Percentiles rank a stretch among this genome's conserved stretches.
Conservation (phyloP, 176 grass and related monocot genomes). For the Hsuehochloa calcarea region DNA sequence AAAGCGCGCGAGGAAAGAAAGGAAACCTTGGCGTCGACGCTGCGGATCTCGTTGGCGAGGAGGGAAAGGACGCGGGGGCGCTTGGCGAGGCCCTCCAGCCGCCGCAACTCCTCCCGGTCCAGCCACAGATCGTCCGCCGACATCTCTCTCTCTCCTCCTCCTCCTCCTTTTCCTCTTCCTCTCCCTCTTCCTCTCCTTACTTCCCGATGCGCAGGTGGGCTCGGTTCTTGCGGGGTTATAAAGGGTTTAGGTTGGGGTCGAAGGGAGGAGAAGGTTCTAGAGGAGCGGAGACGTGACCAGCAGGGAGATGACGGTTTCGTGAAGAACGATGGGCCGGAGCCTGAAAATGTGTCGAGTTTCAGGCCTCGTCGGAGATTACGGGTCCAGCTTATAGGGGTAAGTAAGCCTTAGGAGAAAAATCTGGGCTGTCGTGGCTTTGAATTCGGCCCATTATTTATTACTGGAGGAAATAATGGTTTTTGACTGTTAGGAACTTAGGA, state of each 20-base stretch:
- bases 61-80: conserved; percentile 62
- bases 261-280: conserved; percentile 67
- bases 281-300: neutral
- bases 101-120: conserved; percentile 78
- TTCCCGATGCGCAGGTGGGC: neutral
- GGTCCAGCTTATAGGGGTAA: neutral
- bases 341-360: neutral
- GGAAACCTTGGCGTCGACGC: conserved; percentile 61
- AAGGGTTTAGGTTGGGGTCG: conserved; percentile 31
- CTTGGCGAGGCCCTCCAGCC: conserved; percentile 66
- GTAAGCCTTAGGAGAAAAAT: neutral
- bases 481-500: neutral
- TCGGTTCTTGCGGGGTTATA: neutral
- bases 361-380: neutral
- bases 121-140: conserved; percentile 61
- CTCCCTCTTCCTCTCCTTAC: neutral
- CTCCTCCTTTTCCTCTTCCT: neutral
- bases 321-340: neutral
- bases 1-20: neutral
- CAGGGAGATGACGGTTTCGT: neutral
- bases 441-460: neutral
- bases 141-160: neutral
- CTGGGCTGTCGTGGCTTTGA: neutral
- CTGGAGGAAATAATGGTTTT: neutral
- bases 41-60: conserved; percentile 69